Conservation (phyloP, 2,329 filamentous ascomycete genomes). For the Calonectria pteridis region DNA sequence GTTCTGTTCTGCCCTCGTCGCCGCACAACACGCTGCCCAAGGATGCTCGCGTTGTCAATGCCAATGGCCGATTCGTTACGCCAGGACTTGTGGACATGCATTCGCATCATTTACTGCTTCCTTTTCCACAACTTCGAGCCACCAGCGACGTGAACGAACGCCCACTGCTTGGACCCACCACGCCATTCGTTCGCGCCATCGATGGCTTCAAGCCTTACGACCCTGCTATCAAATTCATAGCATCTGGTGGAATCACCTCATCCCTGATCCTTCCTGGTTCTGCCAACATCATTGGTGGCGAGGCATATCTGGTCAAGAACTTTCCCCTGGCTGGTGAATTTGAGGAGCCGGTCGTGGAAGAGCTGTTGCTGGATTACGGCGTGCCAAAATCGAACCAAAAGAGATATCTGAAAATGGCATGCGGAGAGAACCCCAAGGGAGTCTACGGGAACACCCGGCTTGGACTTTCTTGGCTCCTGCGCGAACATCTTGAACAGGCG, state of each 20-base stretch:
- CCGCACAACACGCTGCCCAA: not conserved
- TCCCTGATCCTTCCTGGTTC: conserved; percentile 60
- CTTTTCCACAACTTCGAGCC: not conserved
- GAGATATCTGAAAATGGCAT: conserved; percentile 60
- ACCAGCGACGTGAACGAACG: conserved; percentile 6
- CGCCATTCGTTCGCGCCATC: conserved; percentile 1
- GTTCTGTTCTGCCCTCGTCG: not conserved
- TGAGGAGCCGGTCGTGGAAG: conserved; percentile 55
- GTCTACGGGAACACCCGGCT: conserved; percentile 55
- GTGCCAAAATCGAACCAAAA: conserved; percentile 47
- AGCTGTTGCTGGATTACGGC: conserved; percentile 56
- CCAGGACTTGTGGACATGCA: conserved; percentile 19
- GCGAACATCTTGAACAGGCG: conserved; percentile 45
- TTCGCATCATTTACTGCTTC: conserved; percentile 3
- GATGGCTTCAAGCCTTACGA: conserved; percentile 17
- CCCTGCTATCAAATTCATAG: conserved; percentile 4
- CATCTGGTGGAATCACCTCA: conserved; percentile 56
- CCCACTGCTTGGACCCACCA: not conserved
- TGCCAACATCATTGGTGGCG: conserved; percentile 60
- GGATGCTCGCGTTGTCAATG: not conserved
- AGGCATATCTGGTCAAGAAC: conserved; percentile 58
- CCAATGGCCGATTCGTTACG: not conserved
- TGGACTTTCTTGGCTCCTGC: conserved; percentile 54
- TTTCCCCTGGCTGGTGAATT: conserved; percentile 47
- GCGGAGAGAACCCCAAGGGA: conserved; percentile 58